Base-by-base conservation (phyloP, 192 early-diverging fungal species). In the Backusella liffmaniae region DNA sequence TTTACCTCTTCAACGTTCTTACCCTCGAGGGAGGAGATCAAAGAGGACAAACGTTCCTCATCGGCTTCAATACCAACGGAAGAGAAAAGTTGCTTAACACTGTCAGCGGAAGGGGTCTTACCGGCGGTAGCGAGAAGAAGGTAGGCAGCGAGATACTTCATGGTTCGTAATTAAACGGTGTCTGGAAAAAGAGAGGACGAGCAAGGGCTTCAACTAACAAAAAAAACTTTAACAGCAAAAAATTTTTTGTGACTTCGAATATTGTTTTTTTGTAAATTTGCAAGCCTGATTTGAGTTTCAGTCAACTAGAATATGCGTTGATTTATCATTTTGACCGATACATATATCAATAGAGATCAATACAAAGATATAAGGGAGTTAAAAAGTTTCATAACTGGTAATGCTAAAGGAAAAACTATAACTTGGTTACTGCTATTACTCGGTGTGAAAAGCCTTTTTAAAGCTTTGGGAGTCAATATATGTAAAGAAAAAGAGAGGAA, bases 61-160 rank as follows among this genome's bases (percentile, higher is more conserved):
- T 99, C 98, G 73, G 90, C 90, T 82, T 98, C 97, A 78, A 95
- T 88, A 83, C 98, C 98, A 81, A 95, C 98, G 80, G 96, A 85
- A 37, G 87, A 80, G 78, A 99, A 91, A 84, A 99, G 89, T 79
- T 84, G 84, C 84, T 91, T 89, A 88, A 99, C 88, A 80, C 93
- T 90, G 37, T 85, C 87, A 75, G 91, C 90, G 80, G 93, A 81
- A 76, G 96, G 95, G 73, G 87, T 88, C 82, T 95, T 94, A 83
- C 96, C 95, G 86, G 90, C 96, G 84, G 93, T 87, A 82, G 88
- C 88, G 84, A 96, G 92, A 80, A 99, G 93, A 82, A 99, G 90
- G 92, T 97, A 99, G 84, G 98, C 97, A 80, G 95, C 97, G 82
- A 99, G 88, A 88, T 96, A 94, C 91, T 97, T 97, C 98, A 97